phyloP scores from a whole-genome alignment of 2,329 filamentous ascomycete species.

The Tolypocladium capitatum region DNA sequence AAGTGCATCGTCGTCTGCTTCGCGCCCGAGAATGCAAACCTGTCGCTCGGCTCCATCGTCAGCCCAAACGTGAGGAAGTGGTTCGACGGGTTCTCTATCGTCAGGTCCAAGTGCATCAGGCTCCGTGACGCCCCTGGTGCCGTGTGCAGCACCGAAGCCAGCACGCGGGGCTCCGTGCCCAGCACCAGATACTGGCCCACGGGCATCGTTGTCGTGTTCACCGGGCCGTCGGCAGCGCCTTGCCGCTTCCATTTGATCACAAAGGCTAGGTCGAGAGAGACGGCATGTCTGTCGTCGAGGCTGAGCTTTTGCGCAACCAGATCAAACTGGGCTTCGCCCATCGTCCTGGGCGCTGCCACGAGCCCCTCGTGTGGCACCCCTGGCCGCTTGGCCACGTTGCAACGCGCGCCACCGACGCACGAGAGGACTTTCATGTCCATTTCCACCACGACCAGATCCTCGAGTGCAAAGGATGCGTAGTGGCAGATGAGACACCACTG shows the following conservation, averaged over 20 bases:
- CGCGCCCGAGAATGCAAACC: conserved; percentile 84
- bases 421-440: conserved; percentile 49
- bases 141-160: conserved; percentile 42
- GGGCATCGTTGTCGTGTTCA: conserved; percentile 55
- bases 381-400: conserved; percentile 29
- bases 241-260: conserved; percentile 64
- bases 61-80: conserved; percentile 92
- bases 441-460: conserved; percentile 51
- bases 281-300: conserved; percentile 69
- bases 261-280: conserved; percentile 62
- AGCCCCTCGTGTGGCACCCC: conserved; percentile 27
- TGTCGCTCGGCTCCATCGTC: conserved; percentile 80
- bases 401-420: conserved; percentile 49
- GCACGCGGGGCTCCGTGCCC: conserved; percentile 73
- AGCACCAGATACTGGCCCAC: conserved; percentile 73
- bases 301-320: conserved; percentile 62
- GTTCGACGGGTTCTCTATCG: conserved; percentile 84
- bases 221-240: conserved; percentile 12
- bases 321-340: conserved; percentile 60
- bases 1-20: conserved; percentile 72
- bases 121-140: conserved; percentile 16
- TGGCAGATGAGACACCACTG: conserved; percentile 66
- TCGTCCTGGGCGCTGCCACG: conserved; percentile 49
- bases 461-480: conserved; percentile 64
- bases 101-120: conserved; percentile 39